Percentiles rank a stretch among this genome's conserved stretches.
Evolutionary conservation across 1,284 basidiomycete genomes (phyloP).

Genomic region (Pascua guehoae): DNA sequence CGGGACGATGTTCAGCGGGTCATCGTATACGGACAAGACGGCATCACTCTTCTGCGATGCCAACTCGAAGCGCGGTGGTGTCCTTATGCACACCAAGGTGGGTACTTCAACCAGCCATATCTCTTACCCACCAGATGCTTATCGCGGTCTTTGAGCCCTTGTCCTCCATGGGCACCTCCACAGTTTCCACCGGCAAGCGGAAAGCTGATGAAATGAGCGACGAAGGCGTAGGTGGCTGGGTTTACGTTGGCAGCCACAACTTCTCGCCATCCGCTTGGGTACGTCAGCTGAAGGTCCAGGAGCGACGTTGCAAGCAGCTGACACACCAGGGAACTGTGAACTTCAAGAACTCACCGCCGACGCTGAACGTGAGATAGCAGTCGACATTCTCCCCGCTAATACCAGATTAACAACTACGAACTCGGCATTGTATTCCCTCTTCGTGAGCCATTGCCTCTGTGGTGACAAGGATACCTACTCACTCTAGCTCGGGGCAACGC

Average conservation of each 20-base stretch:
- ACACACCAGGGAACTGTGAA: constrained; percentile 35
- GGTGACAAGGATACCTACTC: neutral
- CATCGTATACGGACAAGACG: constrained; percentile 28
- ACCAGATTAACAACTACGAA: constrained; percentile 41
- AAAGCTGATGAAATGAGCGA: constrained; percentile 27
- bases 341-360: constrained; percentile 32
- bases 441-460: constrained; percentile 21
- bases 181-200: constrained; percentile 21
- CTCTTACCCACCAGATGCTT: constrained; percentile 32
- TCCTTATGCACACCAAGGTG: constrained; percentile 50
- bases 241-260: constrained; percentile 47
- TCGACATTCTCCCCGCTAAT: neutral
- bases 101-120: constrained; percentile 2
- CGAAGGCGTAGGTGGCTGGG: constrained; percentile 38
- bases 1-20: constrained; percentile 46
- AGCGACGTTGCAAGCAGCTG: neutral
- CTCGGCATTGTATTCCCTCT: constrained; percentile 47
- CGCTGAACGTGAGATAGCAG: constrained; percentile 17
- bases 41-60: constrained; percentile 39
- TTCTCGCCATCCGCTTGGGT: constrained; percentile 46
- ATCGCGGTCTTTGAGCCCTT: constrained; percentile 39
- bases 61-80: constrained; percentile 46
- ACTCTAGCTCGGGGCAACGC: constrained; percentile 28
- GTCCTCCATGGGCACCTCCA: constrained; percentile 16
- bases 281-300: constrained; percentile 1